These are phyloP conservation scores for Hanseniaspora pseudoguilliermondii DNA, from an alignment of 805 yeast genomes.

Conservation along the genomic window DNA sequence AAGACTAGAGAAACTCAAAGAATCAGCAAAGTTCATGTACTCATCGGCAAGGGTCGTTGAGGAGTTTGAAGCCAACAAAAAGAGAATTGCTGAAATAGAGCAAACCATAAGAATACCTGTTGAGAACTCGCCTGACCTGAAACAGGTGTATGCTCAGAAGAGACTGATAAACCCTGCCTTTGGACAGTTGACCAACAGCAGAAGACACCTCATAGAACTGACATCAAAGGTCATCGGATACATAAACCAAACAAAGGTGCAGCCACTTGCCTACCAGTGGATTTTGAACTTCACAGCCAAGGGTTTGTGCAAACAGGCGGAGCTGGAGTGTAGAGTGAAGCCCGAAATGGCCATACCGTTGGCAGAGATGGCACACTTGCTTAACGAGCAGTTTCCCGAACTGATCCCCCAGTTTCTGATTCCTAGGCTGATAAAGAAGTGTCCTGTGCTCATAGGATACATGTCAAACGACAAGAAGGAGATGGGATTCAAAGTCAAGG, in stretches of 20 bases:
- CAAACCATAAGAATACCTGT: conserved; percentile 44
- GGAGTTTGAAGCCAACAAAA: conserved; percentile 36
- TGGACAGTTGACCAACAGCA: conserved; percentile 77
- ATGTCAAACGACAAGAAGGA: conserved; percentile 54
- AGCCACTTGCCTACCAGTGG: conserved; percentile 53
- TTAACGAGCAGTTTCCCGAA: conserved; percentile 39
- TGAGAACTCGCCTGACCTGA: conserved; percentile 37
- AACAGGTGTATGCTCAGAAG: conserved; percentile 44
- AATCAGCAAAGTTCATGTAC: conserved; percentile 19
- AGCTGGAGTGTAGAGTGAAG: conserved; percentile 73
- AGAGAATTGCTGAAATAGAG: conserved; percentile 48
- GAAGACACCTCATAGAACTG: conserved; percentile 42
- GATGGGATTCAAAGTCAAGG: conserved; percentile 78
- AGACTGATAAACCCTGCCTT: conserved; percentile 76
- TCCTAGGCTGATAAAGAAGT: conserved; percentile 81
- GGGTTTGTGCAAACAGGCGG: conserved; percentile 80
- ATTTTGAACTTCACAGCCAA: conserved; percentile 72
- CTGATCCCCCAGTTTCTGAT: conserved; percentile 29
- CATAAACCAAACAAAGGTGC: conserved; percentile 36
- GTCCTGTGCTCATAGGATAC: conserved; percentile 80
- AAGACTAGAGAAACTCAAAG: conserved; percentile 15
- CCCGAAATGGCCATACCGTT: conserved; percentile 70
- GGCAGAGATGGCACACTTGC: conserved; percentile 46
- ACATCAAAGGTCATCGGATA: conserved; percentile 38
- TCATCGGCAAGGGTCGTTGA: conserved; percentile 32